Evolutionary conservation across 2,329 filamentous ascomycete species (phyloP).

Genomic region (Uncinocarpus reesii): DNA sequence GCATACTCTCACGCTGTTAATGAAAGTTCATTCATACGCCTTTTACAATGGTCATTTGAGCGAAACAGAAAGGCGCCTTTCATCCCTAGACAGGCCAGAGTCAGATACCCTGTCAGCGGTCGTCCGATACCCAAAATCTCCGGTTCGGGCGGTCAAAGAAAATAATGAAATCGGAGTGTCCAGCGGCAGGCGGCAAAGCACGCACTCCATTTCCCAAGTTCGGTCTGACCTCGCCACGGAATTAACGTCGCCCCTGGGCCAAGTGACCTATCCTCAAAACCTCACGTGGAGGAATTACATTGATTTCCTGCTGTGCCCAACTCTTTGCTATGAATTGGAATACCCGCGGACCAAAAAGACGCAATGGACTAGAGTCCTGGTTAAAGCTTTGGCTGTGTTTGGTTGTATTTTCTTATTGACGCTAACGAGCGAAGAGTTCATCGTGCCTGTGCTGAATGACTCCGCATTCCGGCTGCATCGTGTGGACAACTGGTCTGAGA

Average conservation of each 20-base stretch:
- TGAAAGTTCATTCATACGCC: constrained; percentile 98
- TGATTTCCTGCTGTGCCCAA: constrained; percentile 86
- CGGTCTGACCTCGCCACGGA: constrained; percentile 83
- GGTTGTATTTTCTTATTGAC: constrained; percentile 94
- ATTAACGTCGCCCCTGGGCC: constrained; percentile 80
- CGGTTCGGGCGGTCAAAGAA: constrained; percentile 3
- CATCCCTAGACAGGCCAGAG: constrained; percentile 68
- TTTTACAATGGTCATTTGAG: constrained; percentile 97
- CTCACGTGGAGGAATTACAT: constrained; percentile 70
- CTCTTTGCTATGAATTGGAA: constrained; percentile 93
- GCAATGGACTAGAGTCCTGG: constrained; percentile 69
- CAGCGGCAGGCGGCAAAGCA: constrained; percentile 25
- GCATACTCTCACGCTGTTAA: constrained; percentile 81
- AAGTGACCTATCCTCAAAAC: constrained; percentile 81
- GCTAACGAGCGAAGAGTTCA: constrained; percentile 86
- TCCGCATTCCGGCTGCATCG: constrained; percentile 48
- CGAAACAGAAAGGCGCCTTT: constrained; percentile 71
- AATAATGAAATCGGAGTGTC: constrained; percentile 16
- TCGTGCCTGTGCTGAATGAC: constrained; percentile 75
- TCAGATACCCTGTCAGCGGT: constrained; percentile 55
- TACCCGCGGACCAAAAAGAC: constrained; percentile 72
- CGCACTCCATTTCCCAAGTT: constrained; percentile 53
- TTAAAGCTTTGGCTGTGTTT: constrained; percentile 81
- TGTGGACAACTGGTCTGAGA: constrained; percentile 49
- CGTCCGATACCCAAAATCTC: constrained; percentile 59